Evolutionary conservation across 495 filamentous ascomycete species (phyloP).

Genomic region (Xylaria flabelliformis): DNA sequence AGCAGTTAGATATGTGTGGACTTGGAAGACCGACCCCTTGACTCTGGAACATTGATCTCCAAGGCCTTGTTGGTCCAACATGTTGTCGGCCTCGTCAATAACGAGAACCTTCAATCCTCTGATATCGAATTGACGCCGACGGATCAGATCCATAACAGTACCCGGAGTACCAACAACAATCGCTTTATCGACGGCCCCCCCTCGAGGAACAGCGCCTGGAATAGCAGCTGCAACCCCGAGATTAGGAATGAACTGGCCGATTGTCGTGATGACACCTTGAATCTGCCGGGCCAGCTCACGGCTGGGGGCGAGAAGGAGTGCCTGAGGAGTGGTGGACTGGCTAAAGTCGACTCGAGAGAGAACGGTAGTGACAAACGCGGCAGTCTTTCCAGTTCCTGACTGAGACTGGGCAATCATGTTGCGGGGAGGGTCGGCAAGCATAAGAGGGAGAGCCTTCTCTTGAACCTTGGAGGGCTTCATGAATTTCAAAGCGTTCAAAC

Average conservation of each 20-base stretch:
- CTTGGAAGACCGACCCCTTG: slow-evolving; percentile 66
- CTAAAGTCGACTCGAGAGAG: slow-evolving; percentile 80
- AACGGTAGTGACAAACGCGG: slow-evolving; percentile 92
- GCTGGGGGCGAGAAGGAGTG: slow-evolving; percentile 87
- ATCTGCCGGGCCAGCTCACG: slow-evolving; percentile 97
- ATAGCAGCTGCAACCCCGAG: slow-evolving; percentile 79
- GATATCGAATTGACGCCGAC: slow-evolving; percentile 69
- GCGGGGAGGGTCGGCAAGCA: slow-evolving; percentile 78
- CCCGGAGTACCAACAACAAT: slow-evolving; percentile 94
- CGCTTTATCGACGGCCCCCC: slow-evolving; percentile 66
- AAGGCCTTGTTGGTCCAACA: slow-evolving; percentile 91
- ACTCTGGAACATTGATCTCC: slow-evolving; percentile 94
- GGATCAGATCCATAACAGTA: slow-evolving; percentile 86
- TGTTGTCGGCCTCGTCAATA: slow-evolving; percentile 94
- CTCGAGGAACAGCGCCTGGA: slow-evolving; percentile 70
- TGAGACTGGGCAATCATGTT: slow-evolving; percentile 99
- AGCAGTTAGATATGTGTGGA: slow-evolving; percentile 7
- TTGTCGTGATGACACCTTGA: slow-evolving; percentile 75
- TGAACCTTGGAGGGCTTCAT: slow-evolving; percentile 96
- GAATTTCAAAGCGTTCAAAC: slow-evolving; percentile 82
- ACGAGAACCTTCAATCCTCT: slow-evolving; percentile 76
- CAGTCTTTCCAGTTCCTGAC: slow-evolving; percentile 98
- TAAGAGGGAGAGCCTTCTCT: slow-evolving; percentile 86
- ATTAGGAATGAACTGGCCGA: slow-evolving; percentile 80
- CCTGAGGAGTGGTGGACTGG: slow-evolving; percentile 74